Percentiles rank a stretch among this genome's conserved stretches.
Evolutionary conservation across 306 rosid species (phyloP).

Genomic region (Clitoria ternatea): DNA sequence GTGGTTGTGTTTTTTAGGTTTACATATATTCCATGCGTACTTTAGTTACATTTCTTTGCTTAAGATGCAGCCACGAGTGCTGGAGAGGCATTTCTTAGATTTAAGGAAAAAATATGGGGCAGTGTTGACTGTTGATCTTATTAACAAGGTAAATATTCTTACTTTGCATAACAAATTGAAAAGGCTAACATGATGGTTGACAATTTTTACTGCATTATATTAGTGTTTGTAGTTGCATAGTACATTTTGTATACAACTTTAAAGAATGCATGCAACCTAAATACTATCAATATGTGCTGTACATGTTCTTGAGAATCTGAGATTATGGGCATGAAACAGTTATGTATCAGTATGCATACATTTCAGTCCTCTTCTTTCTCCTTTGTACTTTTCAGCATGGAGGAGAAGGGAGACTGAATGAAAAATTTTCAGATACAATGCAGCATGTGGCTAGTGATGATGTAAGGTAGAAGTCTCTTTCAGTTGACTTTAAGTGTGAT

Average conservation of each 20-base stretch:
- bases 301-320: background rate
- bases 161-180: slow-evolving; percentile 1
- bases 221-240: slow-evolving; percentile 8
- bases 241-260: slow-evolving; percentile 12
- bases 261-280: slow-evolving; percentile 20
- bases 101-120: slow-evolving; percentile 91
- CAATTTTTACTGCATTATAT: slow-evolving; percentile 2
- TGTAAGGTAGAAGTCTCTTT: slow-evolving; percentile 70
- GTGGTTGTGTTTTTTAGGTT: slow-evolving; percentile 27
- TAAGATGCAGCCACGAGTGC: slow-evolving; percentile 65
- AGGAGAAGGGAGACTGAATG: slow-evolving; percentile 87
- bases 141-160: slow-evolving; percentile 64
- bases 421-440: slow-evolving; percentile 63
- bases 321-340: background rate
- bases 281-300: background rate
- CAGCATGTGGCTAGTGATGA: slow-evolving; percentile 67
- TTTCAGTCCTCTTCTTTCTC: slow-evolving; percentile 33
- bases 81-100: slow-evolving; percentile 87
- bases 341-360: slow-evolving; percentile 5
- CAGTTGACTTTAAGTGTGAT: slow-evolving; percentile 21
- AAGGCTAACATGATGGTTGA: slow-evolving; percentile 18
- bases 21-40: slow-evolving; percentile 13
- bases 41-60: slow-evolving; percentile 38
- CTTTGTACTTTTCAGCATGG: slow-evolving; percentile 66
- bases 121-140: slow-evolving; percentile 85